Base-by-base conservation (phyloP, 305 asterid genomes). In the Rubia tinctorum region DNA sequence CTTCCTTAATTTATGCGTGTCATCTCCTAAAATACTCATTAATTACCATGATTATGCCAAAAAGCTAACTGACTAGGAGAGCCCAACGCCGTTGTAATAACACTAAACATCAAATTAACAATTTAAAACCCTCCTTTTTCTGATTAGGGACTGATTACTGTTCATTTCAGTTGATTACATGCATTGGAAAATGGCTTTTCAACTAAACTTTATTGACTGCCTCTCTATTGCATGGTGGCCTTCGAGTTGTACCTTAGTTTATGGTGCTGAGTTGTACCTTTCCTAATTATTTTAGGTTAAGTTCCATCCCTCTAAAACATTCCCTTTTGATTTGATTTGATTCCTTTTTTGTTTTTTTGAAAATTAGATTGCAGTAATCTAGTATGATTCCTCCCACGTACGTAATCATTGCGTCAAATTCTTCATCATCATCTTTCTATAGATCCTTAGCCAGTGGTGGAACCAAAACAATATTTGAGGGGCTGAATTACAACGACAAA, bases 361-460 rank as follows among this genome's bases (percentile, higher is more conserved):
- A 55, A 55, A 18, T 55, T 55, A 55, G 25, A 55, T 55, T 20
- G 60, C n/a, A 20, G 25, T 55, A 55, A 55, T 55, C 60, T 55
- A 55, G 60, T 55, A 55, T n/a, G 60, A 55, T 55, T 55, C 60
- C 60, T n/a, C 60, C 37, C 65, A 59, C 65, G 65, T 59, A 59
- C 60, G 74, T 84, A 87, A 86, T 84, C 85, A 86, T 84, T 79
- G 79, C 71, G 79, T 78, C 83, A 79, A 82, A 71, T 71, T 56
- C 66, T 9, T 71, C 55, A 40, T n/a, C 66, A 61, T 61, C 65
- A 10, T 74, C 72, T 73, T 84, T 75, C 88, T 58, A 14, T 30
- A 30, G 2, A 30, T 30, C 37, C 3, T 30, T 1, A 4, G 0
- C 2, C 2, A 30, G 37, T 30, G 37, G 37, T 2, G 37, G 37